phyloP scores from a whole-genome alignment of 1,284 basidiomycete species.

The Moesziomyces sp. region DNA sequence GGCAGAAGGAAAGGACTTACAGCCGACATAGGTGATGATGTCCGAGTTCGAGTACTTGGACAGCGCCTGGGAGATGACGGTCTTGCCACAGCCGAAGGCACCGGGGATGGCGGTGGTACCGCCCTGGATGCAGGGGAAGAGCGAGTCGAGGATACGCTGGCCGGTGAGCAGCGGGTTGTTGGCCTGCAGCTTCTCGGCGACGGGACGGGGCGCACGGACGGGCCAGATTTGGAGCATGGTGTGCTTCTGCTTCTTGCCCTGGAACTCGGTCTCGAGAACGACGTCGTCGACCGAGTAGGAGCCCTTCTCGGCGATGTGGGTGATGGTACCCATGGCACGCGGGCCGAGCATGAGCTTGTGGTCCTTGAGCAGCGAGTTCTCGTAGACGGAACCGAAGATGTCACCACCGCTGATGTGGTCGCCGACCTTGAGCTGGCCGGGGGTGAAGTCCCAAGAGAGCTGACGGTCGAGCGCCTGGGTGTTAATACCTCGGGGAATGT shows the following conservation, averaged over 20 bases:
- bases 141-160: slow-evolving; percentile 94
- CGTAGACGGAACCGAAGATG: slow-evolving; percentile 93
- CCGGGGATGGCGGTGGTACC: slow-evolving; percentile 99
- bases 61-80: slow-evolving; percentile 74
- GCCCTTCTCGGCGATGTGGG: slow-evolving; percentile 91
- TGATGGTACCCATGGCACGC: slow-evolving; percentile 93
- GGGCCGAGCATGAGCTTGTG: slow-evolving; percentile 98
- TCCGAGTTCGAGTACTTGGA: slow-evolving; percentile 99
- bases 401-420: slow-evolving; percentile 98
- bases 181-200: slow-evolving; percentile 92
- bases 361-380: slow-evolving; percentile 94
- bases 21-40: slow-evolving; percentile 99
- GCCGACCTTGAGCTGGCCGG: slow-evolving; percentile 78
- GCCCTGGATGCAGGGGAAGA: slow-evolving; percentile 99
- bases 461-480: slow-evolving; percentile 91
- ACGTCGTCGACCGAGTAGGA: slow-evolving; percentile 92
- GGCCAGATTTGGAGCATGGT: slow-evolving; percentile 99
- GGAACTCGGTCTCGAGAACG: slow-evolving; percentile 96
- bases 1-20: slow-evolving; percentile 62
- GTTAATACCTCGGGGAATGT: slow-evolving; percentile 93
- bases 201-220: slow-evolving; percentile 95
- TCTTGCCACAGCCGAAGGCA: slow-evolving; percentile 87
- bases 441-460: slow-evolving; percentile 94
- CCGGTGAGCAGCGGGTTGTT: slow-evolving; percentile 93
- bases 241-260: slow-evolving; percentile 92